Evolutionary conservation across 371 early-diverging fungal species (phyloP), one percentile per base, ranked within the genome.

Genomic region (Syncephalastrum monosporum): DNA sequence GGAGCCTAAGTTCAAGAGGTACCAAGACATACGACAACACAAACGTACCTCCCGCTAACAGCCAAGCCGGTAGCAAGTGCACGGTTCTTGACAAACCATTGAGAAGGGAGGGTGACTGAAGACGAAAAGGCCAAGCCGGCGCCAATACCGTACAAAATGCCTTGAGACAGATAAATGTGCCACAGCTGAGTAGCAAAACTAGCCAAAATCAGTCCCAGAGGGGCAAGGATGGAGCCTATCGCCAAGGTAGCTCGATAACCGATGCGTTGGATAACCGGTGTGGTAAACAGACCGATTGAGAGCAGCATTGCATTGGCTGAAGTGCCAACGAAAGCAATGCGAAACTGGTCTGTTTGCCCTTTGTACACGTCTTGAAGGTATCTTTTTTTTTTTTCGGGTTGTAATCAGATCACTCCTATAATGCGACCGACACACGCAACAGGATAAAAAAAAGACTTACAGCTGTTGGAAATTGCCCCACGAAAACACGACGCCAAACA

Each of bases 31-130:
- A 52, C 71, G 56, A 24, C 59, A 50, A 19, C 43, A 66, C 53
- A 17, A 65, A 57, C 27, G 46, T 50, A 56, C 58, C 21, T 79
- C 14, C 92, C 92, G 14, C 87, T 75, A 1, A 89, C 83, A 3
- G 82, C 85, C 45, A 92, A 72, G 2, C 94, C 94, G 2, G 87
- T 88, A 1, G 92, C 92, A 56, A 91, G 65, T 0, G 90, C 91
- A 27, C 90, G 78, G 12, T 69, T 69, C 41, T 69, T 75, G 12
- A 79, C 72, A 63, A 93, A 94, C 89, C 89, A 92, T 64, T 90
- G 87, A 0, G 86, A 65, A 8, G 87, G 84, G 10, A 89, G 65
- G 0, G 84, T 78, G 13, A 91, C 61, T 6, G 86, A 81, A 3
- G 89, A 79, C 23, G 84, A 79, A 64, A 83, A 89, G 4, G 75